Evolutionary conservation across 176 grass and related monocot genomes (phyloP), one percentile per base, ranked within the genome.

Genomic region (Oryza coarctata): DNA sequence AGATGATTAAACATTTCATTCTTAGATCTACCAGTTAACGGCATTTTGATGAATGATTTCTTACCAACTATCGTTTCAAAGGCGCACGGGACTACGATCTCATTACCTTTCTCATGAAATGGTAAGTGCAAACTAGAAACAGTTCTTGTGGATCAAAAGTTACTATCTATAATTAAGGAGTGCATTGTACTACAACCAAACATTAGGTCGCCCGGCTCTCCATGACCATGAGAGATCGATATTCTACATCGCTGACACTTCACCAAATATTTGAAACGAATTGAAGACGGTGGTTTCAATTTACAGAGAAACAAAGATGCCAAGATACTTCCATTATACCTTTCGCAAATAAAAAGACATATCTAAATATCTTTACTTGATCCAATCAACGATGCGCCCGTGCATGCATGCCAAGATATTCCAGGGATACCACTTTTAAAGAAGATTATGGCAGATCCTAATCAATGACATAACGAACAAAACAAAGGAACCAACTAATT

Each of bases 381-480:
- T 83, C 12, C 61, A 72, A 70, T 0, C 35, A 32, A 55, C 6
- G 49, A 20, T 22, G 7, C 20, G 6, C 6, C 50, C 20, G 50
- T 49, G 76, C 14, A 29, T 40, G 2, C 5, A 18, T 60, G 12
- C 22, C 25, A 70, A 41, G 36, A 71, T 62, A 17, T 23, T 43
- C 60, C 39, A 15, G 20, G 57, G 22, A 35, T 29, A 41, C 22
- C 27, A 70, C 47, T 27, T 79, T 2, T 52, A 57, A 72, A 65
- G 41, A 55, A 22, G 23, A 62, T 68, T 26, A 55, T 22, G 66
- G 29, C 25, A 45, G 78, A 75, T 6, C 27, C 63, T 25, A 70
- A 87, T 73, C 80, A 83, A 71, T 82, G 49, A 49, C 17, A 49
- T 28, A 81, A 71, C 50, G 57, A 41, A 33, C n/a, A 29, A 52